phyloP scores from a whole-genome alignment of 352 stramenopile species.

The Phytopythium helicoides region DNA sequence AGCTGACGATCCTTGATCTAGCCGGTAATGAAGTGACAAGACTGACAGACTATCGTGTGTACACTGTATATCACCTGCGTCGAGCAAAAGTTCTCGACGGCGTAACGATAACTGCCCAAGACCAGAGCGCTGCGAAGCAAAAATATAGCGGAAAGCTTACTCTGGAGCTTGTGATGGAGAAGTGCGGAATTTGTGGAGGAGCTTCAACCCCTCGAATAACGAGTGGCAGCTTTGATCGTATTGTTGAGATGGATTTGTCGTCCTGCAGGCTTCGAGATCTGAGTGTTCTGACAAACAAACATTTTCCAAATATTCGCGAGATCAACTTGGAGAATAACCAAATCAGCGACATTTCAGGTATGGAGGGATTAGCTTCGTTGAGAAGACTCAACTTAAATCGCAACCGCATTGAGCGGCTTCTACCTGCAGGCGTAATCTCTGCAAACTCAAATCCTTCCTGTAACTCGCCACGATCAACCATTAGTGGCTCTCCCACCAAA shows the following conservation, averaged over 20 bases:
- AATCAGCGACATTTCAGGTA: slow-evolving; percentile 64
- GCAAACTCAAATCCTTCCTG: background rate
- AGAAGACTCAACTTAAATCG: slow-evolving; percentile 68
- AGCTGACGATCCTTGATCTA: slow-evolving; percentile 86
- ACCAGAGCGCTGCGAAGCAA: slow-evolving; percentile 81
- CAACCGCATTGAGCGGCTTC: slow-evolving; percentile 69
- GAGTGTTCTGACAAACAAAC: slow-evolving; percentile 42
- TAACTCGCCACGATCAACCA: background rate
- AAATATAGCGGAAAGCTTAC: slow-evolving; percentile 88
- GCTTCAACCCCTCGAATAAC: background rate
- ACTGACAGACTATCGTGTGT: slow-evolving; percentile 69
- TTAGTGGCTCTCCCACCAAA: slow-evolving; percentile 24
- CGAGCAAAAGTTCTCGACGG: slow-evolving; percentile 85
- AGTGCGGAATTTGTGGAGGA: slow-evolving; percentile 36
- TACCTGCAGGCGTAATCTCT: slow-evolving; percentile 12
- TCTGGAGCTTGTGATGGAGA: slow-evolving; percentile 81
- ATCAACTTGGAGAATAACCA: slow-evolving; percentile 88
- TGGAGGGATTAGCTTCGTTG: slow-evolving; percentile 63
- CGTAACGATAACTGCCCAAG: slow-evolving; percentile 64
- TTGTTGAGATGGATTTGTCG: slow-evolving; percentile 73
- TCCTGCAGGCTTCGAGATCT: slow-evolving; percentile 75
- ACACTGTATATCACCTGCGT: slow-evolving; percentile 76
- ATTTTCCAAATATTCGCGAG: slow-evolving; percentile 63
- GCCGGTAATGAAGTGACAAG: slow-evolving; percentile 75
- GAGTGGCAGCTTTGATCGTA: slow-evolving; percentile 36